Base-by-base conservation (phyloP, 768 basidiomycete genomes). In the Termitomyces sp. region DNA sequence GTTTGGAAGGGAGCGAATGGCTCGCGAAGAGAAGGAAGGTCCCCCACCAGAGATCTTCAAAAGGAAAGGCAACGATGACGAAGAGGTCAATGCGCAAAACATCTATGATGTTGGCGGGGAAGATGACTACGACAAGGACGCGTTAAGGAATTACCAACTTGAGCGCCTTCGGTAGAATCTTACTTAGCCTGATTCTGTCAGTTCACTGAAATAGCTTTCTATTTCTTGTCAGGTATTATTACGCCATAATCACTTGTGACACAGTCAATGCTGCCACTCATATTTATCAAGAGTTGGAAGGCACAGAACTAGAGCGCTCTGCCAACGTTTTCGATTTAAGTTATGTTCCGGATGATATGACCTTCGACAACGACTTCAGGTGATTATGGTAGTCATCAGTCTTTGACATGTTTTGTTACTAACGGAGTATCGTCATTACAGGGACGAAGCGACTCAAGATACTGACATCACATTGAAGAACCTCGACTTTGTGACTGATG, bases 281-380 rank as follows among this genome's bases (percentile, higher is more conserved):
- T 65, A 83, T 95, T 29, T 89, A 88, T 65, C 70, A 78, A 31
- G 94, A 98, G 66, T 79, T 98, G 23, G 91, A 98, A 60, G 94
- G 94, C 15, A 91, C 96, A 2, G 97, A 99, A 68, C 81, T 98
- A 15, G 97, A 98, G 69, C 85, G 94, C 29, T 97, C 96, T 1
- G 96, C 97, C 3, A 99, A 99, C 67, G 81, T 98, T 7, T 88
- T 99, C 56, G 91, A 99, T 66, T 72, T 99, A 32, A 97, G 95
- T 68, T 98, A 89, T 68, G 93, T 96, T 11, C 92, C 94, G 0
- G 85, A 94, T 29, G 88, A 79, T 22, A 94, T 95, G 93, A 75
- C 75, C 2, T 97, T 98, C 63, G 89, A 88, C 18, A 81, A 82
- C 15, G 85, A 89, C 54, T 82, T 76, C 61, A 77, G 89, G 93